A percentile compares a stretch with the other conserved stretches of the same genome.
Evolutionary conservation across 1,284 basidiomycete species (phyloP).

Genomic region (Agroathelia rolfsii): DNA sequence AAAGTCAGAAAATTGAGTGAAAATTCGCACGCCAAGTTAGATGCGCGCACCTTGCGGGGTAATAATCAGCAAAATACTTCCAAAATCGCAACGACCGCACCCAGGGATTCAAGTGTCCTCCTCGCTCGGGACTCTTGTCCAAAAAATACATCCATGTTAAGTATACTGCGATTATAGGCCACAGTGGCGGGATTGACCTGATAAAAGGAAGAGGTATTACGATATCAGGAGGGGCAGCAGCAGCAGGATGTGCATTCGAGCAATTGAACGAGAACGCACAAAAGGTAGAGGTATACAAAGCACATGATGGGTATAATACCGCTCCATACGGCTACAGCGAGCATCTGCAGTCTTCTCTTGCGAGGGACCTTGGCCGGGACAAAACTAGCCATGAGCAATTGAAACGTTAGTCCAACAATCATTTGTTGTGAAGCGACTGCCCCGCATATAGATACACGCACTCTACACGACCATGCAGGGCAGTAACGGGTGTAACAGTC

Average conservation of each 20-base stretch:
- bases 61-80: conserved; percentile 87
- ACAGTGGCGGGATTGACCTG: conserved; percentile 83
- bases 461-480: conserved; percentile 61
- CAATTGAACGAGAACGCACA: no score
- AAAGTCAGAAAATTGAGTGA: no score
- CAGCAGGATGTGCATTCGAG: no score
- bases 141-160: conserved; percentile 70
- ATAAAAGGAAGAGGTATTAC: conserved; percentile 4
- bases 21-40: conserved; percentile 2
- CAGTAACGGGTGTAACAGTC: conserved; percentile 44
- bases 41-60: conserved; percentile 73
- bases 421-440: conserved; percentile 7
- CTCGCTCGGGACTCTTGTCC: conserved; percentile 71
- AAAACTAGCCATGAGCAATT: conserved; percentile 34
- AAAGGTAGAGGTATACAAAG: conserved; percentile 67
- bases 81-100: conserved; percentile 66
- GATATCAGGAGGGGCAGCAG: conserved; percentile 2
- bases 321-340: conserved; percentile 84
- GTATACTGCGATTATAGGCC: conserved; percentile 83
- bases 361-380: conserved; percentile 68
- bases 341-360: conserved; percentile 74
- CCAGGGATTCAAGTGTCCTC: conserved; percentile 74
- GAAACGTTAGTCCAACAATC: conserved; percentile 3
- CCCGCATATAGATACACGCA: conserved; percentile 30
- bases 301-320: conserved; percentile 65